Percentiles rank a stretch among this genome's conserved stretches.
phyloP scores from a whole-genome alignment of 2,329 filamentous ascomycete genomes.

The Pyricularia sp. region DNA sequence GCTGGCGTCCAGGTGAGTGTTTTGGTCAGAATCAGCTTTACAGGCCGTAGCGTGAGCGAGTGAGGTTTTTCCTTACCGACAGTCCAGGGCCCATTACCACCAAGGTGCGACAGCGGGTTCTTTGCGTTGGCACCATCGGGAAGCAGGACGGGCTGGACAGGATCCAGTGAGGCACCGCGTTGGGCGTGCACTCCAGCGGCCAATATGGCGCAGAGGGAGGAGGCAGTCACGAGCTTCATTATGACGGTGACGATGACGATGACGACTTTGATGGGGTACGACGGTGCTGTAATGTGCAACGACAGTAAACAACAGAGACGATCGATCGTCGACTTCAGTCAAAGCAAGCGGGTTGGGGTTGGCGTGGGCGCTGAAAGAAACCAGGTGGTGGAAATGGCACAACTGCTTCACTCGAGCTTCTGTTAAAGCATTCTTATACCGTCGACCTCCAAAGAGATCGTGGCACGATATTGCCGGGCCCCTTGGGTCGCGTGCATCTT shows the following conservation, averaged over 20 bases:
- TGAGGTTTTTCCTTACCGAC: conserved; percentile 25
- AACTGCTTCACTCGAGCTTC: background rate
- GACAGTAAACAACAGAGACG: background rate
- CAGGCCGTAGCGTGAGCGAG: background rate
- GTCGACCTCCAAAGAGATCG: background rate
- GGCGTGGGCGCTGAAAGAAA: background rate
- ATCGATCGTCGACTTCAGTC: too few species aligned
- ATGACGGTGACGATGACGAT: too few species aligned
- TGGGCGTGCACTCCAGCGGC: conserved; percentile 10
- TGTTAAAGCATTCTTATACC: background rate
- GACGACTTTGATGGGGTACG: background rate
- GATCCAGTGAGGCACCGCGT: conserved; percentile 13
- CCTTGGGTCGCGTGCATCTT: background rate
- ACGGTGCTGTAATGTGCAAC: background rate
- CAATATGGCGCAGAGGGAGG: conserved; percentile 7
- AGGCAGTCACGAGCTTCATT: conserved; percentile 4
- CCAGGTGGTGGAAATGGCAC: background rate
- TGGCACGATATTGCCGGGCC: background rate
- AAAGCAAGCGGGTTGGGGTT: background rate
- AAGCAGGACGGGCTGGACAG: conserved; percentile 16
- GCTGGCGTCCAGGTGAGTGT: conserved; percentile 22
- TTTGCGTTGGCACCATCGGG: conserved; percentile 18
- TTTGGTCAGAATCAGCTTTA: background rate
- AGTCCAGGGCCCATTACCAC: conserved; percentile 44
- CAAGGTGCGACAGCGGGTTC: conserved; percentile 36